These are phyloP conservation scores for Heliosperma pusillum DNA, from an alignment of 148 eudicot species.

Conservation along the genomic window DNA sequence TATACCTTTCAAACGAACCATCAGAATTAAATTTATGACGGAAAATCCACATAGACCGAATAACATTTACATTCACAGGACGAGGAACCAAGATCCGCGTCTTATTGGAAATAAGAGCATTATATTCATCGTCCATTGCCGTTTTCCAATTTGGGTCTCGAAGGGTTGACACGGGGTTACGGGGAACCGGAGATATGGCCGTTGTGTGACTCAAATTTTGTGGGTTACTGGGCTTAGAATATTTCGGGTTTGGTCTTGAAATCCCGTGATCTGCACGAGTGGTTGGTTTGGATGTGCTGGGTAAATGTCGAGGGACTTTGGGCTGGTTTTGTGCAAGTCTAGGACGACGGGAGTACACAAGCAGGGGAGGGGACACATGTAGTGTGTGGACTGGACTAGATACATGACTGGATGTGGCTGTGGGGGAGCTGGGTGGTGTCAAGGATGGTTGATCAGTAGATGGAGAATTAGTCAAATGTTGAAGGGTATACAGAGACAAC, in stretches of 20 bases:
- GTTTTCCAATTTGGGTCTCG: too few species aligned
- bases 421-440: too few species aligned
- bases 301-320: background rate
- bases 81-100: too few species aligned
- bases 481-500: background rate
- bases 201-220: background rate
- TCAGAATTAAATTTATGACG: too few species aligned
- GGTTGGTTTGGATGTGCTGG: background rate
- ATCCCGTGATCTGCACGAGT: background rate
- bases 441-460: background rate
- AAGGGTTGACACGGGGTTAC: background rate
- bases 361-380: background rate
- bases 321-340: background rate
- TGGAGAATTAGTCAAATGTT: background rate
- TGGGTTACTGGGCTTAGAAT: background rate
- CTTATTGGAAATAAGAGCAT: too few species aligned
- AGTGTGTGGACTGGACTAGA: too few species aligned
- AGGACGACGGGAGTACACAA: background rate
- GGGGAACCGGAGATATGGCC: background rate
- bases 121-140: too few species aligned
- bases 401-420: too few species aligned
- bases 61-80: too few species aligned
- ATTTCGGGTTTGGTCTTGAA: background rate
- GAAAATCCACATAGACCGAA: too few species aligned
- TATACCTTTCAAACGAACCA: too few species aligned